These are phyloP conservation scores for Epichloe gansuensis DNA, from an alignment of 2,329 filamentous ascomycete species.

Conservation along the genomic window DNA sequence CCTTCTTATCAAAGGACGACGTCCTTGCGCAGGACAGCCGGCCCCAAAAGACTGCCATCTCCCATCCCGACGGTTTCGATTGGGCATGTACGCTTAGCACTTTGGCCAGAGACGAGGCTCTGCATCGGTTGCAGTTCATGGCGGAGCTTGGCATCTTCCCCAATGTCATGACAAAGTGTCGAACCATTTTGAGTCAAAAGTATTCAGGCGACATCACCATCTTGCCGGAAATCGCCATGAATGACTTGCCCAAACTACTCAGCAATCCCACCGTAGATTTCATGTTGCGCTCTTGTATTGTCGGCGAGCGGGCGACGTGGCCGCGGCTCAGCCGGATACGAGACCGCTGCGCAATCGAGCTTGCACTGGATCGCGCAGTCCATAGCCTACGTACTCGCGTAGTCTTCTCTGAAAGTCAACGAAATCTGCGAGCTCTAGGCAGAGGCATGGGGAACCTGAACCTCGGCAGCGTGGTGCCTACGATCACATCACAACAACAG, in stretches of 20 bases:
- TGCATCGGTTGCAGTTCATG: constrained; percentile 70
- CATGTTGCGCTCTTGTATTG: constrained; percentile 65
- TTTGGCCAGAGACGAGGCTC: constrained; percentile 64
- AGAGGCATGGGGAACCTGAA: constrained; percentile 17
- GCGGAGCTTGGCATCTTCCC: constrained; percentile 71
- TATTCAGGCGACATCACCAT: constrained; percentile 96
- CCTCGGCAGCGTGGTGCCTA: constrained; percentile 8
- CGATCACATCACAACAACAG: background rate
- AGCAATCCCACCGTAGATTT: constrained; percentile 78
- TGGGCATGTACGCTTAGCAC: constrained; percentile 58
- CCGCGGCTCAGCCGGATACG: constrained; percentile 74
- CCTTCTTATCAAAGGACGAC: constrained; percentile 69
- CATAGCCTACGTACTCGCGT: constrained; percentile 54
- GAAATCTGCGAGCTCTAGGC: constrained; percentile 39
- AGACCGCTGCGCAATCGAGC: constrained; percentile 78
- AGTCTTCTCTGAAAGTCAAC: constrained; percentile 54
- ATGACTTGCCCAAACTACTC: constrained; percentile 63
- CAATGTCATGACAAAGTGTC: constrained; percentile 63
- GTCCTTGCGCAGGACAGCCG: constrained; percentile 28
- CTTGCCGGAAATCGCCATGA: constrained; percentile 61
- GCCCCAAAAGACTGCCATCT: constrained; percentile 12
- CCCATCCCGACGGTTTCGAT: constrained; percentile 27
- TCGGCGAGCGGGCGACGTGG: constrained; percentile 82
- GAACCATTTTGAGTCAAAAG: constrained; percentile 73
- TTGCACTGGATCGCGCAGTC: constrained; percentile 67